Conservation (phyloP, 768 basidiomycete species). For the Boletus bicolor region DNA sequence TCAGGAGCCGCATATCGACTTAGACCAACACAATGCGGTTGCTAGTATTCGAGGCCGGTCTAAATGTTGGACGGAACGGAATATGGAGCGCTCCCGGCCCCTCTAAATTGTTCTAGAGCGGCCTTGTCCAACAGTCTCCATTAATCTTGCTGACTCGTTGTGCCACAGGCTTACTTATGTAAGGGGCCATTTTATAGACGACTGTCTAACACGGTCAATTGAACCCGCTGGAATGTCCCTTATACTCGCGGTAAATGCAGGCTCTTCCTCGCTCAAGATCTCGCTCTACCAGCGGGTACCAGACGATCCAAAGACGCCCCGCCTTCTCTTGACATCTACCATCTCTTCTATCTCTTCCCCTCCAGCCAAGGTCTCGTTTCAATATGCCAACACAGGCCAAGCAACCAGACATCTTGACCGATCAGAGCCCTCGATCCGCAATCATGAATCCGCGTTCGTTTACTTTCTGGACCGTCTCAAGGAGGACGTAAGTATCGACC, state of each 20-base stretch:
- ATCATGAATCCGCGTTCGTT: conserved; percentile 62
- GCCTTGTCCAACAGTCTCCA: too few relatives aligned
- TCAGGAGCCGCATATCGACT: too few relatives aligned
- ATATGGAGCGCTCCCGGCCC: too few relatives aligned
- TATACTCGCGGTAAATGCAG: conserved; percentile 74
- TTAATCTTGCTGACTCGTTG: too few relatives aligned
- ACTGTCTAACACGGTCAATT: not conserved
- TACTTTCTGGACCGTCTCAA: conserved; percentile 54
- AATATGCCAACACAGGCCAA: conserved; percentile 5
- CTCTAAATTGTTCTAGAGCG: too few relatives aligned
- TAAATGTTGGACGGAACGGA: too few relatives aligned
- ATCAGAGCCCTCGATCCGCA: conserved; percentile 37
- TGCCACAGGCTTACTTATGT: not conserved
- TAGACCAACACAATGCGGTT: too few relatives aligned
- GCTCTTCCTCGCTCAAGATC: conserved; percentile 84
- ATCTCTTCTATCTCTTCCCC: conserved; percentile 58
- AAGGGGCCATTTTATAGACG: not conserved
- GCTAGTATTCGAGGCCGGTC: too few relatives aligned
- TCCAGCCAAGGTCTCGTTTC: conserved; percentile 50
- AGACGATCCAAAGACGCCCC: conserved; percentile 32
- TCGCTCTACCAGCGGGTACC: conserved; percentile 51
- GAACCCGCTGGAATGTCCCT: conserved; percentile 28
- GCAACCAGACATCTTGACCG: conserved; percentile 20
- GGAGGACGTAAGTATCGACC: conserved; percentile 41
- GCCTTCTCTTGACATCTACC: conserved; percentile 49